These are phyloP conservation scores for Crithidia bombi DNA, from an alignment of 208 protist genomes.

Conservation along the genomic window DNA sequence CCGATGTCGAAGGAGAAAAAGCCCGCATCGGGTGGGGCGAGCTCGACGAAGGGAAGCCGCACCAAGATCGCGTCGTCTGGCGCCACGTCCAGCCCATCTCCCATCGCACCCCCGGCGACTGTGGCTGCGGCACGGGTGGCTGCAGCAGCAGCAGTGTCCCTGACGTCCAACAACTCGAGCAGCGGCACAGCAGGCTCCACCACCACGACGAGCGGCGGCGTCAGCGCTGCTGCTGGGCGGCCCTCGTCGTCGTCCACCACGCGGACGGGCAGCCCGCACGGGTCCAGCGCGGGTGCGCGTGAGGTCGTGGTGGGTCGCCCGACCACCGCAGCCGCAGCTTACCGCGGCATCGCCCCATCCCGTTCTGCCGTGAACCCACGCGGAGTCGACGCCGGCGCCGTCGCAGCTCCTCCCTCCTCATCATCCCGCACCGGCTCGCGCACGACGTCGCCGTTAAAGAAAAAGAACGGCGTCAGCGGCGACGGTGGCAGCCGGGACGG, in stretches of 20 bases:
- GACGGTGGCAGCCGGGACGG: background rate
- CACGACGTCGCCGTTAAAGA: slow-evolving; percentile 18
- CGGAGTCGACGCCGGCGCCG: background rate
- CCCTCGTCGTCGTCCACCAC: background rate
- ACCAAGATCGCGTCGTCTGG: slow-evolving; percentile 31
- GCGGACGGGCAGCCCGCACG: slow-evolving; percentile 13
- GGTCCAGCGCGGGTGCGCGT: background rate
- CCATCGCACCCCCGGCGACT: slow-evolving; percentile 11
- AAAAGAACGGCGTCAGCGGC: background rate
- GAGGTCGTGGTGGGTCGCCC: slow-evolving; percentile 14
- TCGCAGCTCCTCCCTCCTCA: background rate
- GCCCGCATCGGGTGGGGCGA: slow-evolving; percentile 6
- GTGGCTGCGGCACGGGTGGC: slow-evolving; percentile 2
- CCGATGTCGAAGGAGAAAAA: slow-evolving; percentile 56
- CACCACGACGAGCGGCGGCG: background rate
- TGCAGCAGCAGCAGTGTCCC: background rate
- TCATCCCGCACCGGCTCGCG: slow-evolving; percentile 12
- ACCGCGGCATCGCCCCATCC: slow-evolving; percentile 64
- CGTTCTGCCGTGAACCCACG: slow-evolving; percentile 32
- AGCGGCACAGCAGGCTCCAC: background rate
- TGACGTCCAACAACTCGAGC: background rate
- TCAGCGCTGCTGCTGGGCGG: background rate
- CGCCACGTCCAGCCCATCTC: background rate
- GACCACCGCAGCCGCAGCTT: slow-evolving; percentile 37
- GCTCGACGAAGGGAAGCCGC: slow-evolving; percentile 13